These are phyloP conservation scores for Neurospora hispaniola DNA, from an alignment of 495 filamentous ascomycete species.

Conservation along the genomic window DNA sequence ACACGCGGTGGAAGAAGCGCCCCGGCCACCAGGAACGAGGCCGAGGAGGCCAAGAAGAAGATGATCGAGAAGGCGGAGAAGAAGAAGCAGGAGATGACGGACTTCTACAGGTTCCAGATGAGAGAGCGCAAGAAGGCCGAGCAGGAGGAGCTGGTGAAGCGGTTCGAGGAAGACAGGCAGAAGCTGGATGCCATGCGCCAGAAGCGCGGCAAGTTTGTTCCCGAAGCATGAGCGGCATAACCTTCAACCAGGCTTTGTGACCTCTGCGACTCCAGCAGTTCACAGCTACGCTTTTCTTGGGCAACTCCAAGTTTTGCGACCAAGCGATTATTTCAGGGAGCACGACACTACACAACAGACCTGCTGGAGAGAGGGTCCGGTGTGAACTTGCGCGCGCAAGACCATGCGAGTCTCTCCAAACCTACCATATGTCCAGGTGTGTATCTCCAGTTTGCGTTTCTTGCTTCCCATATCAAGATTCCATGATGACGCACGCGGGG, in stretches of 20 bases:
- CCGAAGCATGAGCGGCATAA: constrained; percentile 29
- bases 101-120: constrained; percentile 92
- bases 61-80: constrained; percentile 60
- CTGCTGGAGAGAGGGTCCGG: not conserved
- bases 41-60: constrained; percentile 57
- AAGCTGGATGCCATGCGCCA: constrained; percentile 50
- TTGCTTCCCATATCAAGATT: constrained; percentile 6
- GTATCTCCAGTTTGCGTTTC: not conserved
- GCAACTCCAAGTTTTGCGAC: not conserved
- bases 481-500: constrained; percentile 46
- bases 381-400: not conserved
- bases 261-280: not conserved
- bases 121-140: constrained; percentile 80
- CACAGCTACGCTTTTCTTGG: not conserved
- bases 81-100: constrained; percentile 52
- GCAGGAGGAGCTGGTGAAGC: constrained; percentile 54
- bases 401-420: not conserved
- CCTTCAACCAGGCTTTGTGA: not conserved
- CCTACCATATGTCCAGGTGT: not conserved
- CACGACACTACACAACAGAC: not conserved
- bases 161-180: constrained; percentile 54
- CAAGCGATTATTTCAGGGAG: not conserved
- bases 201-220: constrained; percentile 48
- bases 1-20: constrained; percentile 65
- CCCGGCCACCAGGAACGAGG: constrained; percentile 63